Base-by-base conservation (phyloP, 352 stramenopile species). In the Globisporangium camurandrum region DNA sequence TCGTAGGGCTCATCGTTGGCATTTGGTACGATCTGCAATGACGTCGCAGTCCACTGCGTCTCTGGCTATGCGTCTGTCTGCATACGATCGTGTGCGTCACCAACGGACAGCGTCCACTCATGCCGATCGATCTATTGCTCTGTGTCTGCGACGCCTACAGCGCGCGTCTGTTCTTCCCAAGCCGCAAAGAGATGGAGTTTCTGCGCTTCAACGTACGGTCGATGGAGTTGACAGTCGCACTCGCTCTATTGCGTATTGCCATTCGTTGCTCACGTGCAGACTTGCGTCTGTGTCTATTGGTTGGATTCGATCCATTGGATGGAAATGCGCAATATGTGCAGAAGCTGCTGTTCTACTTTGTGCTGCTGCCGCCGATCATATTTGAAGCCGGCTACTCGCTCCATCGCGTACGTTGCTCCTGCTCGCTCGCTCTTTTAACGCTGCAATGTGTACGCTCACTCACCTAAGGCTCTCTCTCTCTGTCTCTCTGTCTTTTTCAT, bases 341-440 rank as follows among this genome's bases (percentile, higher is more conserved):
- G 73, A 86, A 86, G 78, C 57, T 88, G 57, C 59, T 98, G 16
- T 99, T 99, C 61, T 99, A 98, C 69, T 98, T 98, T 57, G 57
- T 98, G 20, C 64, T 99, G 42, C 67, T 99, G 37, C 95, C 95
- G 19, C 93, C 94, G 7, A 98, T 99, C 51, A 98, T 99, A 53
- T 98, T 99, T 59, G 95, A 98, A 70, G 95, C 93, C 0, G 94
- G 95, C 0, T 98, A 98, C 63, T 97, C 86, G 28, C 64, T 98
- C 1, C 74, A 92, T 62, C 67, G 76, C 59, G 76, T 86, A 60
- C 31, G 41, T 51, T 8, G 2, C 26, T 33, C 31, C 1, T 37
- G 30, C 14, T 38, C n/a, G 17, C 4, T 44, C 1, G 12, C 24
- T 22, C 17, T 22, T 55, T 11, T 11, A n/a, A n/a, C n/a, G n/a